Evolutionary conservation across 1,139 yeast genomes (phyloP).

Genomic region (Saccharomycopsis phalli): DNA sequence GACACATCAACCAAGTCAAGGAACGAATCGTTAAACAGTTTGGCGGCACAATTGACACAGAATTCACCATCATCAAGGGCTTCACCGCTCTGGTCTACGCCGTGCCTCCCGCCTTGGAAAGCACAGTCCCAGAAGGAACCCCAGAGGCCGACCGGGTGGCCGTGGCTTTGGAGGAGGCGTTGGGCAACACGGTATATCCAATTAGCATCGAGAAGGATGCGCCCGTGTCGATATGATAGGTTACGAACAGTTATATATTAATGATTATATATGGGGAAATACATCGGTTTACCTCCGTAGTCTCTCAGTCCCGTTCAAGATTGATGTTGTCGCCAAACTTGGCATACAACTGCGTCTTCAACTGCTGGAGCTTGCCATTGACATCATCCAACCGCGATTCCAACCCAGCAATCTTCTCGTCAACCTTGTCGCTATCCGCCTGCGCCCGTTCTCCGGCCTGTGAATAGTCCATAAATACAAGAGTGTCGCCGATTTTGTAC

Average conservation of each 20-base stretch:
- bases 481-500: slow-evolving; percentile 66
- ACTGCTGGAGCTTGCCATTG: slow-evolving; percentile 44
- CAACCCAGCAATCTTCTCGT: slow-evolving; percentile 37
- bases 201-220: slow-evolving; percentile 26
- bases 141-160: slow-evolving; percentile 25
- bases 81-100: slow-evolving; percentile 32
- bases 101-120: too few relatives aligned
- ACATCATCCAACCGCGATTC: slow-evolving; percentile 43
- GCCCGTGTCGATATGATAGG: background rate
- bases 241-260: background rate
- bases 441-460: slow-evolving; percentile 65
- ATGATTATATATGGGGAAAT: background rate
- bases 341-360: slow-evolving; percentile 72
- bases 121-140: too few relatives aligned
- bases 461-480: slow-evolving; percentile 55
- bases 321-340: slow-evolving; percentile 89
- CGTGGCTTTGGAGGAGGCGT: slow-evolving; percentile 22
- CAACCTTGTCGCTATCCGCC: slow-evolving; percentile 44
- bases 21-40: slow-evolving; percentile 27
- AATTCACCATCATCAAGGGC: slow-evolving; percentile 34
- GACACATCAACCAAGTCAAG: slow-evolving; percentile 22
- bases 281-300: background rate
- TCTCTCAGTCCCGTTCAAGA: slow-evolving; percentile 41
- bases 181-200: slow-evolving; percentile 27
- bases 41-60: slow-evolving; percentile 33